Evolutionary conservation across 164 flowering plant genomes (phyloP).

Genomic region (Platanus orientalis): DNA sequence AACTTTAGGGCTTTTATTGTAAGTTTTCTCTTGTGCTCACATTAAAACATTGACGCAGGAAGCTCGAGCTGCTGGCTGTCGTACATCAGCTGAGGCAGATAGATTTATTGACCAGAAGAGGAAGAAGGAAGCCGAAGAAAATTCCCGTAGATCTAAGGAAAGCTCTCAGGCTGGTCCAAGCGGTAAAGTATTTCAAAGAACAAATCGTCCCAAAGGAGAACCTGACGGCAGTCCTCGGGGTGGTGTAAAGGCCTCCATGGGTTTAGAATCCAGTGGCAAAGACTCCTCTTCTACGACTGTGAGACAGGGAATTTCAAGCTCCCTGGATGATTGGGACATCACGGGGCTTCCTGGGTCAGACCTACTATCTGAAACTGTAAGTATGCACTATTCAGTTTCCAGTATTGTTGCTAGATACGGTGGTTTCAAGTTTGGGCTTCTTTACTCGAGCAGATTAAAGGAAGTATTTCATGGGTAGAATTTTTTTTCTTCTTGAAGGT

Average conservation of each 20-base stretch:
- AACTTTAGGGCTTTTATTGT: neutral
- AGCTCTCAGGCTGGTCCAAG: slow-evolving; percentile 36
- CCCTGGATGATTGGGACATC: slow-evolving; percentile 66
- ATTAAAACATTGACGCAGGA: slow-evolving; percentile 41
- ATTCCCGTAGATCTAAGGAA: slow-evolving; percentile 42
- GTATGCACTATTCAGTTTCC: slow-evolving; percentile 11
- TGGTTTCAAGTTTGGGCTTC: neutral
- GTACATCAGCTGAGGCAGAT: slow-evolving; percentile 68
- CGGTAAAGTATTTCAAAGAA: slow-evolving; percentile 49
- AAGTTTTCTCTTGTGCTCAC: neutral
- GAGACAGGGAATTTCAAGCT: slow-evolving; percentile 21
- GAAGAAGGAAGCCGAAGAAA: slow-evolving; percentile 66
- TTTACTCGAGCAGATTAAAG: neutral
- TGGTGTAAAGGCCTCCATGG: slow-evolving; percentile 25
- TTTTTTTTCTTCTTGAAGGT: no score
- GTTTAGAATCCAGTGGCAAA: slow-evolving; percentile 32
- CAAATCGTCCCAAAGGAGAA: slow-evolving; percentile 38
- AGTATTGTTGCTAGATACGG: neutral
- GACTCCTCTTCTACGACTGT: slow-evolving; percentile 31
- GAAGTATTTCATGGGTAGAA: no score
- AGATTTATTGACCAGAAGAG: slow-evolving; percentile 54
- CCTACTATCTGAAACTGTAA: slow-evolving; percentile 71
- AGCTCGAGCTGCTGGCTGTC: slow-evolving; percentile 82
- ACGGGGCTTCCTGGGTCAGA: slow-evolving; percentile 70
- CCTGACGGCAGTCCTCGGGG: slow-evolving; percentile 41